These are phyloP conservation scores for Punica granatum DNA, from an alignment of 345 rosid species.

Conservation along the genomic window DNA sequence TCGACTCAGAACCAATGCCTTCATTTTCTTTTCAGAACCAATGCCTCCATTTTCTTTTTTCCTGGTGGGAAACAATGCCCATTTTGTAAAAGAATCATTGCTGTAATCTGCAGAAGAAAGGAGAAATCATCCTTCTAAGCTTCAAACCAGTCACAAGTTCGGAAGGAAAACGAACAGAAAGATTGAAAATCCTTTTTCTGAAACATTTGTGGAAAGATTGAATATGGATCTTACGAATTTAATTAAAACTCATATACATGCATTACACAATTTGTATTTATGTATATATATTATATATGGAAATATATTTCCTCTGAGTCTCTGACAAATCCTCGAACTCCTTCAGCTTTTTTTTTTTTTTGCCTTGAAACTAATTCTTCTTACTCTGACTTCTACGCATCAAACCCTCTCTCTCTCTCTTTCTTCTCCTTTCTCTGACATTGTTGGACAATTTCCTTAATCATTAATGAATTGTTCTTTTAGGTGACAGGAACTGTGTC, in stretches of 20 bases:
- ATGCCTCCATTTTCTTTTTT: too few species aligned
- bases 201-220: background rate
- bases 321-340: background rate
- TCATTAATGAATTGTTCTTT: background rate
- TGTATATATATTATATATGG: background rate
- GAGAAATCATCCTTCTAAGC: too few species aligned
- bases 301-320: background rate
- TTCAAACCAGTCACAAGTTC: too few species aligned
- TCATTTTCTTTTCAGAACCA: too few species aligned
- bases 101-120: too few species aligned
- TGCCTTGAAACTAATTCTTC: background rate
- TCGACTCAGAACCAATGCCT: too few species aligned
- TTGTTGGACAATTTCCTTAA: background rate
- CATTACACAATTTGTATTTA: background rate
- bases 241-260: background rate
- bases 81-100: too few species aligned
- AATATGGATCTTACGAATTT: background rate
- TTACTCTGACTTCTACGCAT: background rate
- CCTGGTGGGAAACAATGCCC: too few species aligned
- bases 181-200: too few species aligned
- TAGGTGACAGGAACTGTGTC: background rate
- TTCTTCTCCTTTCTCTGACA: background rate
- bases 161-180: too few species aligned
- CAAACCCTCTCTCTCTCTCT: background rate
- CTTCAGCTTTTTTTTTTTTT: background rate